Base-by-base conservation (phyloP, 2,329 filamentous ascomycete genomes). In the Diplodia corticola region DNA sequence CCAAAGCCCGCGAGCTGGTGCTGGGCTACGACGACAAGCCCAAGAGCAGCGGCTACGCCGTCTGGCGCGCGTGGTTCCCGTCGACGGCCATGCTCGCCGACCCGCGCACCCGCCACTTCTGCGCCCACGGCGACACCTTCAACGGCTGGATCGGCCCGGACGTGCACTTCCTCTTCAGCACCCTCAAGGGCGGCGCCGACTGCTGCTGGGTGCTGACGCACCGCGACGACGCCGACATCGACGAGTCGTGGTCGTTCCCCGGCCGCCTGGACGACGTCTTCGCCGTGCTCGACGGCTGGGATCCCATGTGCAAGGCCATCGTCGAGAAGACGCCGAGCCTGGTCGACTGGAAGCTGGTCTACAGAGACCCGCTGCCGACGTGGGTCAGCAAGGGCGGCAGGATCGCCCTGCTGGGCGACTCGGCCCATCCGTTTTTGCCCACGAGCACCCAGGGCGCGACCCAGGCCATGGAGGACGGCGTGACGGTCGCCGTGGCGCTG, bases 1-100 rank as follows among this genome's bases (percentile, higher is more conserved):
- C 81, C 40, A 80, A 81, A 35, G 81, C 84, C 0, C 74, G 83
- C 33, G 80, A 81, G 64, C 76, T 85, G 1, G 83, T 86, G 3
- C 77, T 85, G 4, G 83, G 83, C 1, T 84, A 83, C 35, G 77
- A 80, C 46, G 83, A 85, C 67, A 82, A 81, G 55, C 83, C 82
- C 0, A 84, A 84, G 70, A 82, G 80, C 37, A 82, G 79, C 63
- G 84, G 84, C 0, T 86, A 85, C 69, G 83, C 84, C 0, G 83
- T 84, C 50, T 85, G 81, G 75, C 76, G 83, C 26, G 81, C 83
- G 0, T 85, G 76, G 76, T 77, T 78, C 66, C 64, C 68, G 12
- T 76, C 76, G 67, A 74, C 74, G 15, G 75, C 77, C 40, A 78
- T 79, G 76, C 66, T 77, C 4, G 73, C 74, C 5, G 77, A 79